These are phyloP conservation scores for Murraya paniculata DNA, from an alignment of 345 rosid genomes.

Conservation along the genomic window DNA sequence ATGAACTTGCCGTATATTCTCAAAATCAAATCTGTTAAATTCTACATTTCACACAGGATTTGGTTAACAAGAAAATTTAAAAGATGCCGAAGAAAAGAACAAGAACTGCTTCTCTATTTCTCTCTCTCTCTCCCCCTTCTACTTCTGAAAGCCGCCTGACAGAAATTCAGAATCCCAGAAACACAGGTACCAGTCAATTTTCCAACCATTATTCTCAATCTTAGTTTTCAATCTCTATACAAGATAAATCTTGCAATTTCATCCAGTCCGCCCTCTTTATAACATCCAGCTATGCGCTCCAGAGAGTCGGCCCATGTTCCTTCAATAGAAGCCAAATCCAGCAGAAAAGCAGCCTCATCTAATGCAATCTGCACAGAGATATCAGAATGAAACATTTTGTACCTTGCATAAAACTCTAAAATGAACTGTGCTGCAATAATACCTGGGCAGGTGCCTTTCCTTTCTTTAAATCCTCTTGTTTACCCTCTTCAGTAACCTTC, in stretches of 20 bases:
- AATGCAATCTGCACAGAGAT: conserved; percentile 42
- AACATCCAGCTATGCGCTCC: conserved; percentile 65
- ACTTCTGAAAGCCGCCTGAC: neutral
- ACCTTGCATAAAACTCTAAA: neutral
- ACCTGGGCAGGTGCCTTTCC: conserved; percentile 86
- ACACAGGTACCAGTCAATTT: neutral
- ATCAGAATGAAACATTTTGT: conserved; percentile 1
- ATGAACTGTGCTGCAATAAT: neutral
- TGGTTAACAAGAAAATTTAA: conserved; percentile 2
- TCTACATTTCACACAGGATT: neutral
- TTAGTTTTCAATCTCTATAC: conserved; percentile 43
- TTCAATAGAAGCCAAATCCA: conserved; percentile 86
- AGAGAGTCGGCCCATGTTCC: conserved; percentile 67
- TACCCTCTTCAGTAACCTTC: conserved; percentile 78
- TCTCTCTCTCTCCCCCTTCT: neutral
- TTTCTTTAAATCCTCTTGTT: conserved; percentile 69
- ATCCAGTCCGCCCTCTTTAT: conserved; percentile 59
- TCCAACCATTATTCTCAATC: neutral
- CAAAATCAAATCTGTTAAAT: neutral
- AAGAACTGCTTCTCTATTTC: neutral
- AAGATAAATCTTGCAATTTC: conserved; percentile 61
- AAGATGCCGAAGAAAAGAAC: neutral
- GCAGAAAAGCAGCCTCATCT: conserved; percentile 80
- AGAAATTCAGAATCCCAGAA: neutral
- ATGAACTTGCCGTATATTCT: neutral